These are phyloP conservation scores for Podospora anserina DNA, from an alignment of 495 filamentous ascomycete species.

Conservation along the genomic window DNA sequence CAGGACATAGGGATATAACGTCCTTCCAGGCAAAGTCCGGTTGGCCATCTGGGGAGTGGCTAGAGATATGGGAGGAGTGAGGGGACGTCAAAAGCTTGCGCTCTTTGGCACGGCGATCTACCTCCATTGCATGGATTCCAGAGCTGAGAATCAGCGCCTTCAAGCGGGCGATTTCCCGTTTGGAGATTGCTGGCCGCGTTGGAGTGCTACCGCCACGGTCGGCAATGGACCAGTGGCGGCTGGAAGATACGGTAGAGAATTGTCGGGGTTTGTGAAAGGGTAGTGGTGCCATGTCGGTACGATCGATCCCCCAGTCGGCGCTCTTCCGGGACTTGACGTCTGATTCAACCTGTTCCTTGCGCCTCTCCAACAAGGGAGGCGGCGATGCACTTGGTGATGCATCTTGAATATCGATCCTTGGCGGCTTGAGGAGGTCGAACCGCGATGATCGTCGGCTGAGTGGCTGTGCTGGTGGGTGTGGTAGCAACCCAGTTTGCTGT, in stretches of 20 bases:
- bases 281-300: slow-evolving; percentile 30
- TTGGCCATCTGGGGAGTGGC: not conserved
- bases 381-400: slow-evolving; percentile 45
- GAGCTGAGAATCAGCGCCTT: slow-evolving; percentile 72
- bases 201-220: slow-evolving; percentile 46
- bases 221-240: slow-evolving; percentile 69
- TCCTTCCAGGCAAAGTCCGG: slow-evolving; percentile 31
- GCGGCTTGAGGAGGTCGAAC: slow-evolving; percentile 58
- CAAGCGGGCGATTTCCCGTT: slow-evolving; percentile 70
- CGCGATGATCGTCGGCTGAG: slow-evolving; percentile 44
- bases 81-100: slow-evolving; percentile 28
- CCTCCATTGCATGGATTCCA: slow-evolving; percentile 80
- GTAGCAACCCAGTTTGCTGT: slow-evolving; percentile 9
- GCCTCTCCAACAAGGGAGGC: slow-evolving; percentile 22
- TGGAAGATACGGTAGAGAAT: slow-evolving; percentile 29
- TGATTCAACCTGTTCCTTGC: slow-evolving; percentile 33
- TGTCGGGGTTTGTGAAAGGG: slow-evolving; percentile 21
- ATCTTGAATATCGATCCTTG: slow-evolving; percentile 58
- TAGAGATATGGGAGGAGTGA: not conserved
- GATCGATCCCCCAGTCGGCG: slow-evolving; percentile 25
- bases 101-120: slow-evolving; percentile 61
- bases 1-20: slow-evolving; percentile 32
- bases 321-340: slow-evolving; percentile 35
- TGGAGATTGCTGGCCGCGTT: slow-evolving; percentile 43
- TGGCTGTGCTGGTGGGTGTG: slow-evolving; percentile 28